Evolutionary conservation across 176 grass and related monocot genomes (phyloP).

Genomic region (Tillandsia fasciculata): DNA sequence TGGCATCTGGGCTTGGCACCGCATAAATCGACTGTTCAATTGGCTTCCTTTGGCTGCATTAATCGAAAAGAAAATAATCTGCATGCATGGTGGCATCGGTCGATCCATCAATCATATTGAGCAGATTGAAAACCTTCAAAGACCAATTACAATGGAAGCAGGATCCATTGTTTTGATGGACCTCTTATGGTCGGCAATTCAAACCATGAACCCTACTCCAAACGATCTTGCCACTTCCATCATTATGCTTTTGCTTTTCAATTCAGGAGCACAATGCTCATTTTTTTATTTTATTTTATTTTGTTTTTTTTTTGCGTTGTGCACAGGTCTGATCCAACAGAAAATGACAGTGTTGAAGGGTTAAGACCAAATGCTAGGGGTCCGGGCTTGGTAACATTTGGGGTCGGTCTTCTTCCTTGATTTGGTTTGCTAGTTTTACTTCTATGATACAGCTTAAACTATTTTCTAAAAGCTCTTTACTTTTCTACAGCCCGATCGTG

Average conservation of each 20-base stretch:
- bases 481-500: slow-evolving; percentile 87
- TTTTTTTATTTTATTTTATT: too few relatives aligned
- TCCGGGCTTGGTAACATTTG: slow-evolving; percentile 98
- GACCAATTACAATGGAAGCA: slow-evolving; percentile 97
- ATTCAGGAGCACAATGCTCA: slow-evolving; percentile 18
- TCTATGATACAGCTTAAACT: not conserved
- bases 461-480: slow-evolving; percentile 19
- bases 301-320: slow-evolving; percentile 19
- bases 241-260: slow-evolving; percentile 1
- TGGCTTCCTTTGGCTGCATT: slow-evolving; percentile 96
- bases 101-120: slow-evolving; percentile 98
- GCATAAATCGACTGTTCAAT: slow-evolving; percentile 95
- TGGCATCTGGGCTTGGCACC: slow-evolving; percentile 98
- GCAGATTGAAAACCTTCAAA: slow-evolving; percentile 94
- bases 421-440: not conserved
- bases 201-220: not conserved
- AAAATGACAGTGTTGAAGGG: slow-evolving; percentile 96
- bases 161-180: slow-evolving; percentile 98
- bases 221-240: not conserved
- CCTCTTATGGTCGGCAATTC: slow-evolving; percentile 64
- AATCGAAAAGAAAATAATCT: slow-evolving; percentile 99
- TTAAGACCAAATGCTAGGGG: slow-evolving; percentile 92
- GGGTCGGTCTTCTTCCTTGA: slow-evolving; percentile 44
- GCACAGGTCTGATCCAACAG: slow-evolving; percentile 95
- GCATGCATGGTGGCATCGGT: slow-evolving; percentile 99